Conservation (phyloP, 2,329 filamentous ascomycete genomes). For the Didymella pomorum region DNA sequence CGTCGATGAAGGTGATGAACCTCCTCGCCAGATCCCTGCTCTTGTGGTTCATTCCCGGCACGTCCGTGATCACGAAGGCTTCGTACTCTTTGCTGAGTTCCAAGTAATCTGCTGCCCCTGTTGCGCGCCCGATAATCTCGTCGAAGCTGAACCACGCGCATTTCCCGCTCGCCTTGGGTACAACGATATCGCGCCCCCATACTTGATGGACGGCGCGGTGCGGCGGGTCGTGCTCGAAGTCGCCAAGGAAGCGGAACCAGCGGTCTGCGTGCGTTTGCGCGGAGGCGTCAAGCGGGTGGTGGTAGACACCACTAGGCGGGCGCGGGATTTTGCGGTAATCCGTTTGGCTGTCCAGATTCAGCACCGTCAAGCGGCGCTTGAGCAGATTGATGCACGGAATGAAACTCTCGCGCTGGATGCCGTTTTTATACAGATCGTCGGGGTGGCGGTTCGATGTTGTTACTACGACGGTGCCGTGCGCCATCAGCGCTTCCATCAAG, state of each 20-base stretch:
- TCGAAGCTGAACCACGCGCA: constrained; percentile 93
- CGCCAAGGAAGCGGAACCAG: constrained; percentile 95
- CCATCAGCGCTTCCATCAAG: constrained; percentile 90
- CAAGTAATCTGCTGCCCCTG: constrained; percentile 92
- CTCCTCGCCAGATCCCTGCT: constrained; percentile 87
- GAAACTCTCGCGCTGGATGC: constrained; percentile 94
- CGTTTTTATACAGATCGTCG: constrained; percentile 96
- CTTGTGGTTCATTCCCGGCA: constrained; percentile 88
- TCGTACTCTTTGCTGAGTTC: constrained; percentile 91
- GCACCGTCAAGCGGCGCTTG: constrained; percentile 81
- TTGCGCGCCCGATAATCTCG: constrained; percentile 87
- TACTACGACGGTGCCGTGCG: constrained; percentile 93
- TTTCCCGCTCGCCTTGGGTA: constrained; percentile 85
- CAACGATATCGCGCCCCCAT: constrained; percentile 89
- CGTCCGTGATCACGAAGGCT: constrained; percentile 88
- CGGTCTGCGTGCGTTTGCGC: constrained; percentile 85
- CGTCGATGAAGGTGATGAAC: constrained; percentile 98
- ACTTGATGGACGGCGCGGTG: constrained; percentile 82
- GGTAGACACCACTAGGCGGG: constrained; percentile 91
- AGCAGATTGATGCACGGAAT: constrained; percentile 94
- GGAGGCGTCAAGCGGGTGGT: constrained; percentile 81
- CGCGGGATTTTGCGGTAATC: constrained; percentile 98
- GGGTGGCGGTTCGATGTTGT: constrained; percentile 98
- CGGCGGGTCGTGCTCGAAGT: constrained; percentile 76
- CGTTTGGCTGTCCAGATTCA: constrained; percentile 93